phyloP scores from a whole-genome alignment of 176 grass and related monocot genomes.

The Melocanna baccifera region DNA sequence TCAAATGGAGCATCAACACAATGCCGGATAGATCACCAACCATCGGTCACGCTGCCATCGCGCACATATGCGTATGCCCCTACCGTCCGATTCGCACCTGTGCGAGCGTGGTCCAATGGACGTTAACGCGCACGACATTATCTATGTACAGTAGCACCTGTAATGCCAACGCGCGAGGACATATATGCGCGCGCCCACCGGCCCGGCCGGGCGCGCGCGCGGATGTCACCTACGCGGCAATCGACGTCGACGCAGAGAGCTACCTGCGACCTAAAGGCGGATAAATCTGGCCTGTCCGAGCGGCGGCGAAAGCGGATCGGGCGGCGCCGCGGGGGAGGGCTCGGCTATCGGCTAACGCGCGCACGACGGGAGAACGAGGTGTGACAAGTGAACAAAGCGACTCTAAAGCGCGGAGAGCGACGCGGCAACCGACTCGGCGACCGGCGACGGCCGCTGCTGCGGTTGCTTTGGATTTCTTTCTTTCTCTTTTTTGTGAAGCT shows the following conservation, averaged over 20 bases:
- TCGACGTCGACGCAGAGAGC: constrained; percentile 39
- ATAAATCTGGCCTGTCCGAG: neutral
- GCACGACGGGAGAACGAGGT: neutral
- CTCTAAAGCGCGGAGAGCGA: constrained; percentile 25
- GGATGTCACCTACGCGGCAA: neutral
- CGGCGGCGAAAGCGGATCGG: neutral
- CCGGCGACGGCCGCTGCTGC: neutral
- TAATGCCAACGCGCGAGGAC: neutral
- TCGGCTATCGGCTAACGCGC: neutral
- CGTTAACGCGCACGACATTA: neutral
- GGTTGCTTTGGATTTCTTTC: constrained; percentile 12
- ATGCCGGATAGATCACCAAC: neutral
- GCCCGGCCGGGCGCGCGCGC: neutral
- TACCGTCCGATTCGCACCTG: neutral
- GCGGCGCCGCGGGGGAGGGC: neutral
- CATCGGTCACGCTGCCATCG: neutral
- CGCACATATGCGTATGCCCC: neutral
- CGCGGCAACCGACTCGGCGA: constrained; percentile 18
- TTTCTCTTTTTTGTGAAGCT: neutral
- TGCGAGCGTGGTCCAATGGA: neutral
- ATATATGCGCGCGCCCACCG: neutral
- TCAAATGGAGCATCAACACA: neutral
- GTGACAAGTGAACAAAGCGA: constrained; percentile 42
- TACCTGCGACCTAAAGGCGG: constrained; percentile 37
- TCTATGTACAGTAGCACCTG: neutral